A percentile compares a stretch with the other conserved stretches of the same genome.
Evolutionary conservation across 352 stramenopile species (phyloP).

Genomic region (Albugo candida): DNA sequence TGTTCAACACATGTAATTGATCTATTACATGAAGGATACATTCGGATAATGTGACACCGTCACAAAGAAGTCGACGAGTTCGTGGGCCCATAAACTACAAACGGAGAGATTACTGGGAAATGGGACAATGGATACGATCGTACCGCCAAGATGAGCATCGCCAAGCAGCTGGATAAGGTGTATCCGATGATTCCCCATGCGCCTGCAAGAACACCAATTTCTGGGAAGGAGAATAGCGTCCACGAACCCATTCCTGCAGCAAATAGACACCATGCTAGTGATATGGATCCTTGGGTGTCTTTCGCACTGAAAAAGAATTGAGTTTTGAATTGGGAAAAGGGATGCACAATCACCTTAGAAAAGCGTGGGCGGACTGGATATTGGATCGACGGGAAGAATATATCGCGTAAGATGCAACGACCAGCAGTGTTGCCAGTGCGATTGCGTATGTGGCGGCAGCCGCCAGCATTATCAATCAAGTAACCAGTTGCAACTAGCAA

Average conservation of each 20-base stretch:
- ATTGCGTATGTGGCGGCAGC: slow-evolving; percentile 21
- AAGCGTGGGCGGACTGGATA: slow-evolving; percentile 6
- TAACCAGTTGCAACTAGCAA: too few species aligned
- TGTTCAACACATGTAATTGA: not conserved
- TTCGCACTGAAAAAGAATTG: slow-evolving; percentile 20
- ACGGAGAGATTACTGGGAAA: not conserved
- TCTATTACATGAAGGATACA: slow-evolving; percentile 25
- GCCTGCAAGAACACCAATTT: slow-evolving; percentile 48
- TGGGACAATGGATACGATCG: not conserved
- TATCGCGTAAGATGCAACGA: slow-evolving; percentile 43
- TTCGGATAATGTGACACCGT: slow-evolving; percentile 55
- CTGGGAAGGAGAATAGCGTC: slow-evolving; percentile 53
- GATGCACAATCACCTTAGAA: slow-evolving; percentile 23
- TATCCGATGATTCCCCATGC: slow-evolving; percentile 66
- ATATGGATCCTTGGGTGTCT: slow-evolving; percentile 31
- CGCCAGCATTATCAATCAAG: too few species aligned
- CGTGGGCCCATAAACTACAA: slow-evolving; percentile 27
- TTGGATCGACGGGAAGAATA: slow-evolving; percentile 15
- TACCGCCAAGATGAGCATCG: slow-evolving; percentile 32
- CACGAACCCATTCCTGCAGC: slow-evolving; percentile 53
- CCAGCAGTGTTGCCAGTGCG: slow-evolving; percentile 39
- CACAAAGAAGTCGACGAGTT: slow-evolving; percentile 30
- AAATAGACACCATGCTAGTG: slow-evolving; percentile 64
- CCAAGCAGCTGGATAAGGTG: slow-evolving; percentile 34
- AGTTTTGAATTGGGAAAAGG: not conserved